These are phyloP conservation scores for Clarireedia hainanense DNA, from an alignment of 2,329 filamentous ascomycete genomes.

Conservation along the genomic window DNA sequence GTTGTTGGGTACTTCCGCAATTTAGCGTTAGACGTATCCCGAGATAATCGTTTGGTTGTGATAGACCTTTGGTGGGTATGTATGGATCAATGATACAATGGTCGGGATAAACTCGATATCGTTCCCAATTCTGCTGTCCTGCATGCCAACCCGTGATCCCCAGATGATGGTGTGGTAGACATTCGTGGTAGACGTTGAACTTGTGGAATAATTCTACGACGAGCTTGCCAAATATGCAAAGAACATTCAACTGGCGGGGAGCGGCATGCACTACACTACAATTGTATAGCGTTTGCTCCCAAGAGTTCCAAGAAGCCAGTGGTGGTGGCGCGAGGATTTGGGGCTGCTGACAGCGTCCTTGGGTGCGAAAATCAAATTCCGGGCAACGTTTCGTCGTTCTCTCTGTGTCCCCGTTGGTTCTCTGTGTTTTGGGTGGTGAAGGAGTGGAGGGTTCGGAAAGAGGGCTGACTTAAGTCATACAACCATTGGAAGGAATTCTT, in stretches of 20 bases:
- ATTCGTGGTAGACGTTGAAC: slow-evolving; percentile 12
- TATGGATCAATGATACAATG: slow-evolving; percentile 5
- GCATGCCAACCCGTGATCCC: slow-evolving; percentile 22
- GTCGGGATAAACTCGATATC: slow-evolving; percentile 16
- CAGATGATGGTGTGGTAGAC: slow-evolving; percentile 14
- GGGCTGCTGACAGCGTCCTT: background rate
- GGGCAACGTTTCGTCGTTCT: background rate
- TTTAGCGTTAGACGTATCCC: background rate
- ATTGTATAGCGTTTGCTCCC: background rate
- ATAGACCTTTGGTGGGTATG: background rate
- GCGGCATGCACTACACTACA: background rate
- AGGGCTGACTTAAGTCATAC: slow-evolving; percentile 2
- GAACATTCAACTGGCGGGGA: too few species aligned
- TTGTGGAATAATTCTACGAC: slow-evolving; percentile 3
- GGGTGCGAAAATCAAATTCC: background rate
- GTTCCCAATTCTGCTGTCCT: slow-evolving; percentile 15
- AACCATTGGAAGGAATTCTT: background rate
- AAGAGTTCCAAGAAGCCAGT: too few species aligned
- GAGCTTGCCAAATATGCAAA: background rate
- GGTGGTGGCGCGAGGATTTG: background rate
- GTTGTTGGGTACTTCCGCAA: background rate
- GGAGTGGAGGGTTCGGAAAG: background rate
- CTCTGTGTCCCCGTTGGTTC: too few species aligned
- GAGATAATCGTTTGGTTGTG: background rate
- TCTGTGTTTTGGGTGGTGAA: background rate